Percentiles rank a stretch among this genome's conserved stretches.
Conservation (phyloP, 306 rosid genomes). For the Ziziphus jujuba region DNA sequence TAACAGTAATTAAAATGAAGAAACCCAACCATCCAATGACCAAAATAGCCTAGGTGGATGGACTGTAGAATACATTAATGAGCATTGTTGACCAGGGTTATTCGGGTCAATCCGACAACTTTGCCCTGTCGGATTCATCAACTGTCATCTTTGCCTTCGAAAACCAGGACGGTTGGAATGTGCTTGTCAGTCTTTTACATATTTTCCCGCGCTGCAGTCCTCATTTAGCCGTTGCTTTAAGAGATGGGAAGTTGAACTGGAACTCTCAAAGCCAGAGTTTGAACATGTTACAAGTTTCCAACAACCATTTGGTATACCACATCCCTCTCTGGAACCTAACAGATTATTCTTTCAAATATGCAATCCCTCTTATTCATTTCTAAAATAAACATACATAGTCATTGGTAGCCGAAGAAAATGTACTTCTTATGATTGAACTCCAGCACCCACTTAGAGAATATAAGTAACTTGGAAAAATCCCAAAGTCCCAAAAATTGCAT, state of each 20-base stretch:
- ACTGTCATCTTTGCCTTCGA: slow-evolving; percentile 41
- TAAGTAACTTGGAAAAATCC: not conserved
- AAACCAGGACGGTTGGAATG: slow-evolving; percentile 52
- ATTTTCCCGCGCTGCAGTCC: slow-evolving; percentile 30
- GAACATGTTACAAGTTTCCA: slow-evolving; percentile 26
- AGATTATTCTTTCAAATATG: slow-evolving; percentile 22
- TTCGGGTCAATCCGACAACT: slow-evolving; percentile 12
- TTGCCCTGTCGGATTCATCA: slow-evolving; percentile 26
- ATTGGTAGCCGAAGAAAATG: slow-evolving; percentile 13
- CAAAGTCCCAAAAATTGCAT: slow-evolving; percentile 5
- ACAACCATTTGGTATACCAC: slow-evolving; percentile 65
- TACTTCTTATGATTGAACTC: slow-evolving; percentile 9
- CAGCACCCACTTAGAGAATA: not conserved
- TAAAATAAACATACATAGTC: slow-evolving; percentile 19
- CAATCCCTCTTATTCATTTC: slow-evolving; percentile 11
- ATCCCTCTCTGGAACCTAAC: slow-evolving; percentile 13
- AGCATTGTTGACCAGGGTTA: slow-evolving; percentile 32
- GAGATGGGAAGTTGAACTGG: slow-evolving; percentile 58
- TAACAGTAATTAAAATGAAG: not conserved
- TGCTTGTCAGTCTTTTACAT: slow-evolving; percentile 36
- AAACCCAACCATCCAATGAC: slow-evolving; percentile 18
- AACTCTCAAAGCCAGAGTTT: slow-evolving; percentile 10
- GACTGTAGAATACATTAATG: not conserved
- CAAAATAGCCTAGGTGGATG: slow-evolving; percentile 8
- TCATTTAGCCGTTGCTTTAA: slow-evolving; percentile 64